Base-by-base conservation (phyloP, 306 rosid species). In the Parietaria judaica region DNA sequence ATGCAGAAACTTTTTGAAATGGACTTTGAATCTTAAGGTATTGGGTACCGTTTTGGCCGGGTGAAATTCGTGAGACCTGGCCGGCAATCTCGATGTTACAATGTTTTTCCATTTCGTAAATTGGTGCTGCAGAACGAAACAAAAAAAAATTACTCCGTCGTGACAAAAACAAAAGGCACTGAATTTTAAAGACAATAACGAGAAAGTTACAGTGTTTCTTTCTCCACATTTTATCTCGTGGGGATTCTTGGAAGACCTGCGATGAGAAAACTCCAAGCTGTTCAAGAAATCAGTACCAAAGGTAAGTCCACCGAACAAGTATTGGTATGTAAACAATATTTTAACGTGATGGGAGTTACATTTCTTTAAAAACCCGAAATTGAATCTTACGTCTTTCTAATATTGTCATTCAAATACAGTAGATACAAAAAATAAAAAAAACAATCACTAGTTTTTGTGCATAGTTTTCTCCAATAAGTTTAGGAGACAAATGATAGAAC, bases 221-320 rank as follows among this genome's bases (percentile, higher is more conserved):
- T 74, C 80, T 92, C 99, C 95, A 80, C 65, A 79, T 79, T 69
- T 81, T 86, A 66, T 92, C 90, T 49, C 86, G 83, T 0, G 96
- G 85, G 74, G 96, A 86, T 49, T 92, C 99, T 81, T 84, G 99
- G 83, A 92, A 84, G 76, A 92, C 88, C 77, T 88, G 99, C 73
- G 99, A 92, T 68, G 99, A 92, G 87, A 92, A 92, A 76, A 86
- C 90, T 79, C 99, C 97, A 77, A 92, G 99, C 99, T 92, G 86
- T 60, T 47, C 70, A 74, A 83, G 64, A 78, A 75, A 75, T 60
- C 57, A 64, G 45, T 34, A 66, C 36, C 74, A 45, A 36, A 72
- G 61, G 77, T 73, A 68, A 82, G 82, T 53, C 68, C 47, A 66
- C 36, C 51, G 55, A 60, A 9, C 70, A 56, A n/a, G 69, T 50